Evolutionary conservation across 768 basidiomycete species (phyloP).

Genomic region (Cystofilobasidium bisporidii): DNA sequence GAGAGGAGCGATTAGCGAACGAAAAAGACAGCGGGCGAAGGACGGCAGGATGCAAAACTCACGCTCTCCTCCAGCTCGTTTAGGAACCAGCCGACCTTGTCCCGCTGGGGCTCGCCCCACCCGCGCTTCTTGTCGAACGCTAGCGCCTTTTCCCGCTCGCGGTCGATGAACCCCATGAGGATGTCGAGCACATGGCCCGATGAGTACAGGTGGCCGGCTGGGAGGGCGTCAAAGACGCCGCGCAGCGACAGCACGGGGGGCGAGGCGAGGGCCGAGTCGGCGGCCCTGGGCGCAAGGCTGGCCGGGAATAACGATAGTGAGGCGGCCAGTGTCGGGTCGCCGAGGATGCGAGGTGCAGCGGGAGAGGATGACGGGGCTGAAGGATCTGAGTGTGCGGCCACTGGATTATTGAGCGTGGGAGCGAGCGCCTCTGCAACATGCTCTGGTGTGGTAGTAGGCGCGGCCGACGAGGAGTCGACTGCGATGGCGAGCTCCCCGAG

Average conservation of each 20-base stretch:
- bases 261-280: background rate
- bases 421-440: no score
- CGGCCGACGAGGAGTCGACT: no score
- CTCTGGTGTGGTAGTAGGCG: no score
- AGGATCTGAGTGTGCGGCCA: no score
- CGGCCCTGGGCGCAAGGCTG: background rate
- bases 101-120: conserved; percentile 16
- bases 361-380: background rate
- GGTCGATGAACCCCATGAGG: conserved; percentile 15
- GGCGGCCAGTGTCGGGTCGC: background rate
- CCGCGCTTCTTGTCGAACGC: conserved; percentile 6
- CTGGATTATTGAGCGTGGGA: background rate
- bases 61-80: conserved; percentile 14
- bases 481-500: background rate
- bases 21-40: no score
- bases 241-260: conserved; percentile 5
- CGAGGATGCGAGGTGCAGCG: background rate
- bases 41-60: background rate
- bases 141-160: conserved; percentile 13
- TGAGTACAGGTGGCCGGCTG: conserved; percentile 10
- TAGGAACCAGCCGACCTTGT: conserved; percentile 20
- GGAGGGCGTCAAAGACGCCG: conserved; percentile 9
- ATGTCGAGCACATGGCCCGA: conserved; percentile 18
- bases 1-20: no score
- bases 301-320: background rate